A percentile compares a stretch with the other conserved stretches of the same genome.
Conservation (phyloP, 495 filamentous ascomycete genomes). For the Sabuloglossum arenarium region DNA sequence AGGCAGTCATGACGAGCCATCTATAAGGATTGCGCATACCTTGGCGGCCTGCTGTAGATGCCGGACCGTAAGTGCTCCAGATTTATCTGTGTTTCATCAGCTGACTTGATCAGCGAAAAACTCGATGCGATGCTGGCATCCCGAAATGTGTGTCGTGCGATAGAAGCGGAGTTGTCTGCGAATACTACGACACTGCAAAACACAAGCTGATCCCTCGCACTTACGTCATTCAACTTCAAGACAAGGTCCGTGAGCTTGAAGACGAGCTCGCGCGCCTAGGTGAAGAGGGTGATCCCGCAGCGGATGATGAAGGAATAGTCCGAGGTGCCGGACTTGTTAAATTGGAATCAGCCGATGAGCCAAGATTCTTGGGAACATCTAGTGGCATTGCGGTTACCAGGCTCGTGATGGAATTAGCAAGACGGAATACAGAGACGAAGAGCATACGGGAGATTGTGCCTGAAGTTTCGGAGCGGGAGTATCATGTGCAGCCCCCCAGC, state of each 20-base stretch:
- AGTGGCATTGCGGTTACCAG: constrained; percentile 89
- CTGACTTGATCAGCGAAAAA: constrained; percentile 47
- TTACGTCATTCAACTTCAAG: constrained; percentile 76
- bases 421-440: constrained; percentile 62
- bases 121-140: constrained; percentile 76
- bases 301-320: constrained; percentile 54
- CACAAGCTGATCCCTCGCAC: constrained; percentile 54
- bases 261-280: constrained; percentile 41
- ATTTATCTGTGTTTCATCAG: not conserved
- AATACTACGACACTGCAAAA: constrained; percentile 78
- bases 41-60: constrained; percentile 75
- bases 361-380: constrained; percentile 73
- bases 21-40: constrained; percentile 43
- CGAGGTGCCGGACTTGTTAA: constrained; percentile 63
- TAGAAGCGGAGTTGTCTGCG: constrained; percentile 68
- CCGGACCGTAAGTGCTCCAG: constrained; percentile 43
- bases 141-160: constrained; percentile 87
- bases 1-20: not conserved
- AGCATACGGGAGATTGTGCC: constrained; percentile 78
- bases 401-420: constrained; percentile 85
- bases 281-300: constrained; percentile 42
- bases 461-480: constrained; percentile 37
- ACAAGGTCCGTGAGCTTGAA: constrained; percentile 58
- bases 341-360: constrained; percentile 60
- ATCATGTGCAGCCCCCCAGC: constrained; percentile 33